These are phyloP conservation scores for Tulasnella sp. DNA, from an alignment of 768 basidiomycete species.

Conservation along the genomic window DNA sequence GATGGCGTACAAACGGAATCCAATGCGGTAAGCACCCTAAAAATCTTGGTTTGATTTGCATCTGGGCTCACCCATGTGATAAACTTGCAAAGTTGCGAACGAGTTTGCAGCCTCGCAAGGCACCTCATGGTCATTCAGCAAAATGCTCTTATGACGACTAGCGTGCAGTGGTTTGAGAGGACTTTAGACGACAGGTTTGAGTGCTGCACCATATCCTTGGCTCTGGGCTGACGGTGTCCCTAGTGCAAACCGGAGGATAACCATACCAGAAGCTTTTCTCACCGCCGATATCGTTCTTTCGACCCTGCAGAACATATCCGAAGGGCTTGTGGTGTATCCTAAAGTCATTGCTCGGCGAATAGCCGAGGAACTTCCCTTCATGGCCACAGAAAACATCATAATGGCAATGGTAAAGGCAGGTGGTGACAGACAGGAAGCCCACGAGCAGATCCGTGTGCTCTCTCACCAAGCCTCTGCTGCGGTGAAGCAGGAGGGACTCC, in stretches of 20 bases:
- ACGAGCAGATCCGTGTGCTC: conserved; percentile 77
- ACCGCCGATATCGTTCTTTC: conserved; percentile 94
- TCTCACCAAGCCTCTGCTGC: conserved; percentile 90
- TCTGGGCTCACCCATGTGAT: background rate
- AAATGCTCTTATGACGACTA: conserved; percentile 88
- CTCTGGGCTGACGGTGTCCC: too few species aligned
- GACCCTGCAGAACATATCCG: conserved; percentile 90
- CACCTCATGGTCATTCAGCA: conserved; percentile 94
- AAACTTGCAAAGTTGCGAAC: conserved; percentile 44
- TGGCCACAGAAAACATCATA: conserved; percentile 99
- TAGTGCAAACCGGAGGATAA: conserved; percentile 92
- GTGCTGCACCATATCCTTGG: too few species aligned
- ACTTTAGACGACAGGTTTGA: conserved; percentile 92
- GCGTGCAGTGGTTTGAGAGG: conserved; percentile 97
- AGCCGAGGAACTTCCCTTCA: conserved; percentile 91
- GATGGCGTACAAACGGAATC: conserved; percentile 99
- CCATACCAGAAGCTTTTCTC: conserved; percentile 91
- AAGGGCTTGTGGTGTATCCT: conserved; percentile 99
- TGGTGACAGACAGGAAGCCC: conserved; percentile 91
- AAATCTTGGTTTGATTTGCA: background rate
- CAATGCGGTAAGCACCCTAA: conserved; percentile 59
- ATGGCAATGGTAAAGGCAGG: conserved; percentile 96
- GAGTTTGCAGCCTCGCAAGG: conserved; percentile 89
- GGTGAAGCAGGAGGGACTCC: conserved; percentile 86
- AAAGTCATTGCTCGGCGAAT: conserved; percentile 88